These are phyloP conservation scores for Fusarium longipes DNA, from an alignment of 2,329 filamentous ascomycete genomes.

Conservation along the genomic window DNA sequence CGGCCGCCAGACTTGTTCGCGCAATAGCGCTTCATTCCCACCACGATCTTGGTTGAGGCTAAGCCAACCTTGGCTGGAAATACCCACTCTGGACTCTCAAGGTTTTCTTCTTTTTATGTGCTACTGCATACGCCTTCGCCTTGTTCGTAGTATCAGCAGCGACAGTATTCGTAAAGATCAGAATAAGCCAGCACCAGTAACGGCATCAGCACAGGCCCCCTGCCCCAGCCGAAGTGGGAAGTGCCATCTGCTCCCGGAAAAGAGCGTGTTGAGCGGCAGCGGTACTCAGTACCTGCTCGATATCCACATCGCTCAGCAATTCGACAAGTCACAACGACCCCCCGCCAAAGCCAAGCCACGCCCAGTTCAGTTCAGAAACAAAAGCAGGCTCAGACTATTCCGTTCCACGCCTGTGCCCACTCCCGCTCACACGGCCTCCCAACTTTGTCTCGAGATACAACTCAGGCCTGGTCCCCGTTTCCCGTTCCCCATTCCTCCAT, in stretches of 20 bases:
- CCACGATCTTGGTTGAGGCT: conserved; percentile 41
- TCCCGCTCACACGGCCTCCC: conserved; percentile 38
- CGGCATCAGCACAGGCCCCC: conserved; percentile 31
- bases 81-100: conserved; percentile 42
- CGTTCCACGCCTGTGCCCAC: conserved; percentile 44
- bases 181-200: conserved; percentile 1
- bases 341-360: conserved; percentile 30
- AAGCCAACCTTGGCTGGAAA: conserved; percentile 39
- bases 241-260: conserved; percentile 37
- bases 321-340: conserved; percentile 28
- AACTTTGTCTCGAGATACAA: conserved; percentile 48
- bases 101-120: conserved; percentile 41
- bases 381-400: conserved; percentile 38
- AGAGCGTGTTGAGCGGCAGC: conserved; percentile 17
- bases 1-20: conserved; percentile 47
- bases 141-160: conserved; percentile 28
- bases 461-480: conserved; percentile 44
- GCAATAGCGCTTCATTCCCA: conserved; percentile 47
- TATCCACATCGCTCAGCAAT: conserved; percentile 13
- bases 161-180: conserved; percentile 1
- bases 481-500: conserved; percentile 41
- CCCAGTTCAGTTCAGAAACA: conserved; percentile 27
- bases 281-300: conserved; percentile 24
- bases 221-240: conserved; percentile 36
- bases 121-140: conserved; percentile 30